These are phyloP conservation scores for Dryadomyces quercivorus DNA, from an alignment of 2,329 filamentous ascomycete genomes.

Conservation along the genomic window DNA sequence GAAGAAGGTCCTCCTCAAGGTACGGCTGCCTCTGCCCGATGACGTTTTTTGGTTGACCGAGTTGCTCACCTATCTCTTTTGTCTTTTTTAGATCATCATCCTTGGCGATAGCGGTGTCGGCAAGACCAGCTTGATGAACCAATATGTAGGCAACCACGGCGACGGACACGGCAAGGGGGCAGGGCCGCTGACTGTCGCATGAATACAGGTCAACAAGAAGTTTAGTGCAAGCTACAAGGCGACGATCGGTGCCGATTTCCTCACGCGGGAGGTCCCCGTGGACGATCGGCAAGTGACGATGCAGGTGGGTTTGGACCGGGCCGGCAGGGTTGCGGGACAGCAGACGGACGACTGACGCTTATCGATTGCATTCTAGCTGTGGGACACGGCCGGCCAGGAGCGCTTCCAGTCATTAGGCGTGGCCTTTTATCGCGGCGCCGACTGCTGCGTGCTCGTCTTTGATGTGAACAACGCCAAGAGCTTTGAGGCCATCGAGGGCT, in stretches of 20 bases:
- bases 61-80: neutral
- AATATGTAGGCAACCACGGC: conserved; percentile 70
- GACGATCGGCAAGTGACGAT: conserved; percentile 97
- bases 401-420: conserved; percentile 95
- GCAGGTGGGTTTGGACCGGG: conserved; percentile 38
- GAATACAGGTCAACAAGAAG: conserved; percentile 90
- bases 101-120: conserved; percentile 97
- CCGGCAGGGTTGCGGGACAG: conserved; percentile 7
- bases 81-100: conserved; percentile 73
- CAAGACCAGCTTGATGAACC: conserved; percentile 99
- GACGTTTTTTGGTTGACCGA: neutral
- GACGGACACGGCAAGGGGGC: too few relatives aligned
- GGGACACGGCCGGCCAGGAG: conserved; percentile 96
- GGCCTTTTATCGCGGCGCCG: conserved; percentile 92
- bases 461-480: conserved; percentile 99
- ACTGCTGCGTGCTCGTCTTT: conserved; percentile 96
- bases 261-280: conserved; percentile 94
- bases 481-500: conserved; percentile 96
- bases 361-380: conserved; percentile 49
- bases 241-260: conserved; percentile 95
- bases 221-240: conserved; percentile 99
- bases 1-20: conserved; percentile 89
- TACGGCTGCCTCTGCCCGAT: conserved; percentile 20
- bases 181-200: neutral
- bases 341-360: neutral